Evolutionary conservation across 1,284 basidiomycete genomes (phyloP).

Genomic region (Lentinula novae-zelandiae): DNA sequence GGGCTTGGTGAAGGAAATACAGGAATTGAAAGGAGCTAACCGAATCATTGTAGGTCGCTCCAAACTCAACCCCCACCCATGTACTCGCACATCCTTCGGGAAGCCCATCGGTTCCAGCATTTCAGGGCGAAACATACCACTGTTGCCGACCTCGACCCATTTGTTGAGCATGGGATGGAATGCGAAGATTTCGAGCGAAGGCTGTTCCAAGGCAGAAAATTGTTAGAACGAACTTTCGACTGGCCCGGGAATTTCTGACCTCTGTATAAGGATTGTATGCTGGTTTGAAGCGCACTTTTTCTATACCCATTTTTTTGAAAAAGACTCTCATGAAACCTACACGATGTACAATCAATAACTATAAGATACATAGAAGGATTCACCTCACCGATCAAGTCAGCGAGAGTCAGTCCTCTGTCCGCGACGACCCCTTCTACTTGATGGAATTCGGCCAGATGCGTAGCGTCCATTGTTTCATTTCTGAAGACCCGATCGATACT

Average conservation of each 20-base stretch:
- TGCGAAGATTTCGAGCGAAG: constrained; percentile 98
- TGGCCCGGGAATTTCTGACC: constrained; percentile 35
- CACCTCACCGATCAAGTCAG: constrained; percentile 91
- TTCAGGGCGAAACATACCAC: constrained; percentile 99
- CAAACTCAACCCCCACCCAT: constrained; percentile 95
- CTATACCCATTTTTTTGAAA: constrained; percentile 97
- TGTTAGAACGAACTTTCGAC: background rate
- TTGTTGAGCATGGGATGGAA: constrained; percentile 94
- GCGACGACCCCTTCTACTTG: constrained; percentile 99
- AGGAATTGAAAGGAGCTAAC: constrained; percentile 36
- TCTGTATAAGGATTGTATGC: constrained; percentile 97
- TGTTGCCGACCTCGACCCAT: constrained; percentile 96
- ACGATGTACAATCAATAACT: background rate
- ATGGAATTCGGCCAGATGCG: constrained; percentile 99
- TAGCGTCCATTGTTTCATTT: constrained; percentile 98
- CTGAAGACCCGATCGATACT: constrained; percentile 98
- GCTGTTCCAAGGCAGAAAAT: constrained; percentile 40
- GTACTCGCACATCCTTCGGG: constrained; percentile 94
- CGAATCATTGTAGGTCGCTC: constrained; percentile 99
- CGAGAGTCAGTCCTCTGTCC: constrained; percentile 91
- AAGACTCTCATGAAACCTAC: constrained; percentile 97
- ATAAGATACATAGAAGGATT: constrained; percentile 11
- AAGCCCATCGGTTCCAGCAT: constrained; percentile 99
- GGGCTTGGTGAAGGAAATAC: background rate
- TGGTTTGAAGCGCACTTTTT: constrained; percentile 94